Evolutionary conservation across 2,329 filamentous ascomycete species (phyloP).

Genomic region (Aspergillus tubingensis): DNA sequence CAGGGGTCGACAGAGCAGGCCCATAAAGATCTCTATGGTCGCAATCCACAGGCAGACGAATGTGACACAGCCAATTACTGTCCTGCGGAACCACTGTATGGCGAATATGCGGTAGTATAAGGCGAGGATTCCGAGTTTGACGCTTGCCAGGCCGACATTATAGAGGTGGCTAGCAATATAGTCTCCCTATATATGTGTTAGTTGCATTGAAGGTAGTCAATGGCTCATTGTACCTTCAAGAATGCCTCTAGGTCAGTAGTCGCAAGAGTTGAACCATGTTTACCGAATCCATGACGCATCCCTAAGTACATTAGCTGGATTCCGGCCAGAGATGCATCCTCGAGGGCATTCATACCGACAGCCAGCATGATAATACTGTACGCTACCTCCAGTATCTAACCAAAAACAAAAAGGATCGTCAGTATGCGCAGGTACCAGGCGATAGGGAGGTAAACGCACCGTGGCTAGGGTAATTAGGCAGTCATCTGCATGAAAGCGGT

Average conservation of each 20-base stretch:
- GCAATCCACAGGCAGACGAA: slow-evolving; percentile 9
- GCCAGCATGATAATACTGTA: slow-evolving; percentile 4
- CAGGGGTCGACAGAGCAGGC: slow-evolving; percentile 6
- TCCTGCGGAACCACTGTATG: slow-evolving; percentile 7
- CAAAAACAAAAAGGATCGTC: background rate
- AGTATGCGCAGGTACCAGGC: background rate
- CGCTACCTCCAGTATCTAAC: slow-evolving; percentile 4
- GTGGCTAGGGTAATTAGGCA: slow-evolving; percentile 4
- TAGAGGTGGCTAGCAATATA: slow-evolving; percentile 12
- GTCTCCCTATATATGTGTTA: background rate
- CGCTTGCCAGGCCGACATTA: slow-evolving; percentile 7
- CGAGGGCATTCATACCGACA: background rate
- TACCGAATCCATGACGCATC: slow-evolving; percentile 8
- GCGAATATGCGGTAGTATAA: slow-evolving; percentile 11
- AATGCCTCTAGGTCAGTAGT: slow-evolving; percentile 2
- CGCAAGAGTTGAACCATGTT: background rate
- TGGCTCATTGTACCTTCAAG: slow-evolving; percentile 4
- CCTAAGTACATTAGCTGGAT: background rate
- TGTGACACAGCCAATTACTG: slow-evolving; percentile 1
- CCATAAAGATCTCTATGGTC: slow-evolving; percentile 10
- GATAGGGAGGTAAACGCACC: background rate
- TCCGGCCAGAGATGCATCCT: background rate
- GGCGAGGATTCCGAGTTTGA: slow-evolving; percentile 9
- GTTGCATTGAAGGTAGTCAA: background rate
- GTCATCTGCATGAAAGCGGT: slow-evolving; percentile 8